These are phyloP conservation scores for Fomitopsis palustris DNA, from an alignment of 1,284 basidiomycete genomes.

Conservation along the genomic window DNA sequence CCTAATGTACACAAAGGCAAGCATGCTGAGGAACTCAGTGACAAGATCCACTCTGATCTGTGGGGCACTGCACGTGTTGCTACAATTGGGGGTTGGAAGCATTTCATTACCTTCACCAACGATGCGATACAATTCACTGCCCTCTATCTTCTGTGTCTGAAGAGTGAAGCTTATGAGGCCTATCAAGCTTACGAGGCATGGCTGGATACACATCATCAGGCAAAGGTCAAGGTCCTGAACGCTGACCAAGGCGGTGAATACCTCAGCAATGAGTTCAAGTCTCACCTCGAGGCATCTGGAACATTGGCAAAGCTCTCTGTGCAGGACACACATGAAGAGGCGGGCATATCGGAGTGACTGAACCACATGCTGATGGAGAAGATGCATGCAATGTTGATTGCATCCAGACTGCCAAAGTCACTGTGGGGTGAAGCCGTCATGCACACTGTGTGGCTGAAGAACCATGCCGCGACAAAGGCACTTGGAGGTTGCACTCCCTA, in stretches of 20 bases:
- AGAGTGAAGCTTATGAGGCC: background rate
- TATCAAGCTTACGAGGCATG: background rate
- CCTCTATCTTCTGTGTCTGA: background rate
- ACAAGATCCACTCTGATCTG: constrained; percentile 33
- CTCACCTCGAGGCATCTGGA: constrained; percentile 10
- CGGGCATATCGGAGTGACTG: constrained; percentile 32
- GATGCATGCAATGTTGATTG: constrained; percentile 19
- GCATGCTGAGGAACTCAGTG: constrained; percentile 23
- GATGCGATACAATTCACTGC: background rate
- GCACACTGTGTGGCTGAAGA: constrained; percentile 31
- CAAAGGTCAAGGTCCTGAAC: constrained; percentile 10
- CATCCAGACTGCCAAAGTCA: constrained; percentile 25
- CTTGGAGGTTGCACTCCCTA: background rate
- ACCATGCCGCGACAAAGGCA: constrained; percentile 26
- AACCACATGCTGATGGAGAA: constrained; percentile 15
- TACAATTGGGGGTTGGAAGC: constrained; percentile 20
- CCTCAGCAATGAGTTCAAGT: constrained; percentile 8
- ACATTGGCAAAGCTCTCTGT: constrained; percentile 8
- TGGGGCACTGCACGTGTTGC: constrained; percentile 32
- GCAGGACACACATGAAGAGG: constrained; percentile 22
- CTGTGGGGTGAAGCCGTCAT: constrained; percentile 38
- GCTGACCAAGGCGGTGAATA: constrained; percentile 20
- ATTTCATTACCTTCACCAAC: constrained; percentile 18
- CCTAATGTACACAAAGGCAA: constrained; percentile 28
- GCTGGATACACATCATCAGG: constrained; percentile 6